phyloP scores from a whole-genome alignment of 208 protist species.

The Acanthamoeba healyi region DNA sequence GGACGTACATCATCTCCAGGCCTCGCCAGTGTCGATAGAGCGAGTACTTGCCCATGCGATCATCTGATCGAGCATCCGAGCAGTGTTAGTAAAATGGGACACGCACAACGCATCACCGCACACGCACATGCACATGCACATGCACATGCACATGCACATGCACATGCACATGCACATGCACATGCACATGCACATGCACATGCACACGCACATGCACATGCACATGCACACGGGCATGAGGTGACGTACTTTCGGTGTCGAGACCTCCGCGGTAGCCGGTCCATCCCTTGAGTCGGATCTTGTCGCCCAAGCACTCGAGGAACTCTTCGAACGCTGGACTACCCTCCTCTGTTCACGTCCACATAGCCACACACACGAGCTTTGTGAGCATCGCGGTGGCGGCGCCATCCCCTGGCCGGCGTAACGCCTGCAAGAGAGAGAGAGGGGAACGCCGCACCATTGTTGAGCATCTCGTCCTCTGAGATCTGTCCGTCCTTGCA shows the following conservation, averaged over 20 bases:
- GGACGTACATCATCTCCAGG: conserved; percentile 67
- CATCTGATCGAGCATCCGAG: background rate
- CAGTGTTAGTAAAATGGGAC: no score
- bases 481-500: conserved; percentile 71
- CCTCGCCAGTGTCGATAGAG: conserved; percentile 32
- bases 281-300: conserved; percentile 64
- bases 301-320: conserved; percentile 46
- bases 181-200: no score
- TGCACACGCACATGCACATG: no score
- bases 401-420: no score
- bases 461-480: conserved; percentile 70
- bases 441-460: background rate
- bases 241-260: conserved; percentile 45
- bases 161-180: no score
- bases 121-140: no score
- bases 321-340: conserved; percentile 64
- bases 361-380: no score
- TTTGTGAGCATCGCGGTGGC: no score
- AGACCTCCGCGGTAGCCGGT: conserved; percentile 47
- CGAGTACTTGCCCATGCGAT: conserved; percentile 57
- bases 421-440: no score
- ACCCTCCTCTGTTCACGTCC: conserved; percentile 37
- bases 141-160: no score
- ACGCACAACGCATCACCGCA: no score
- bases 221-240: no score